A percentile compares a stretch with the other conserved stretches of the same genome.
Conservation (phyloP, 148 eudicot species). For the Vaccinium corymbosum region DNA sequence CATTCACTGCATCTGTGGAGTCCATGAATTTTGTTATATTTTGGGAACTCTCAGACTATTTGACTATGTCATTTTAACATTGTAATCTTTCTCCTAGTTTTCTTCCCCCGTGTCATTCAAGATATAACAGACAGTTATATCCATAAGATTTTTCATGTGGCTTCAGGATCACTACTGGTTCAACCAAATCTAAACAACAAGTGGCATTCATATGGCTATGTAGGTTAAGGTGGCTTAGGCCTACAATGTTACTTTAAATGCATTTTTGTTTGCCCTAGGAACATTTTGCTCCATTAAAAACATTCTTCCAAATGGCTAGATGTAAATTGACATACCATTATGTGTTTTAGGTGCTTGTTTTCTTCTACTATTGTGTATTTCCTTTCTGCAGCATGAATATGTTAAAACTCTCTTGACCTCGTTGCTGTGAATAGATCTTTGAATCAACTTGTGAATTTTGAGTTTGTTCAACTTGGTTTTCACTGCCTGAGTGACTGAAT, state of each 20-base stretch:
- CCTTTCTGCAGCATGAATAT: background rate
- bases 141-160: background rate
- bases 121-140: background rate
- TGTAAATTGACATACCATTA: background rate
- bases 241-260: background rate
- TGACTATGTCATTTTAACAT: background rate
- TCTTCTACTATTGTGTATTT: background rate
- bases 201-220: background rate
- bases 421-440: background rate
- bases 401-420: background rate
- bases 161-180: background rate
- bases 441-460: background rate
- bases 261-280: background rate
- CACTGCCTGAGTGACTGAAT: background rate
- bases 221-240: background rate
- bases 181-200: slow-evolving; percentile 1
- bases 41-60: background rate
- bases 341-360: background rate
- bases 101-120: background rate
- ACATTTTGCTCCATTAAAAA: background rate
- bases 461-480: background rate
- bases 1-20: background rate
- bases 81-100: background rate
- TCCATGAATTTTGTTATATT: slow-evolving; percentile 2
- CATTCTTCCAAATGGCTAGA: background rate